Percentiles rank a stretch among this genome's conserved stretches.
These are phyloP conservation scores for Sporothrix dimorphospora DNA, from an alignment of 2,329 filamentous ascomycete genomes.

Conservation along the genomic window DNA sequence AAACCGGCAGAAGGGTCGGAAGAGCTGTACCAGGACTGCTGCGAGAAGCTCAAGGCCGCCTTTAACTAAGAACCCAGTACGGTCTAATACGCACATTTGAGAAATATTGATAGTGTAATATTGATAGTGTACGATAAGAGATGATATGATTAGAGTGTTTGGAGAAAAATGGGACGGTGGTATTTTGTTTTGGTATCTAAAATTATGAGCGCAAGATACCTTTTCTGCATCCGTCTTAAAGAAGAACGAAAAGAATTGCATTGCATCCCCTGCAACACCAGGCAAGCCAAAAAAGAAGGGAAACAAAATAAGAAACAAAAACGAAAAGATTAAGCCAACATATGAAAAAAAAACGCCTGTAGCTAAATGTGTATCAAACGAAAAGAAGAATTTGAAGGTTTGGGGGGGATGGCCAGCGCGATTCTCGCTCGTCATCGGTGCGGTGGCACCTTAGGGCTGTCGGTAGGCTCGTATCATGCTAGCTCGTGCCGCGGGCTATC, in stretches of 20 bases:
- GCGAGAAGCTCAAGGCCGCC: constrained; percentile 34
- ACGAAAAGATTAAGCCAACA: not conserved
- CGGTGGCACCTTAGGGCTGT: not conserved
- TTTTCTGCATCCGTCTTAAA: not conserved
- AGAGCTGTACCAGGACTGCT: constrained; percentile 58
- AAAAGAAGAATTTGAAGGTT: not conserved
- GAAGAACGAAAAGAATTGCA: not conserved
- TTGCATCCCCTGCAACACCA: not conserved
- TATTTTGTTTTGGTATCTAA: not conserved
- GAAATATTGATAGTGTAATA: too few relatives aligned
- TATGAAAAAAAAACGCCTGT: not conserved
- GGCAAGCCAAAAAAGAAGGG: not conserved
- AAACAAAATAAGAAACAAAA: not conserved
- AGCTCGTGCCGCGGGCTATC: constrained; percentile 5
- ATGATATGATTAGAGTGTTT: not conserved
- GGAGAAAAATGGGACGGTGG: not conserved
- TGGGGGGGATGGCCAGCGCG: too few relatives aligned
- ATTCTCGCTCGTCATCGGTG: not conserved
- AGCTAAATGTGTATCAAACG: not conserved
- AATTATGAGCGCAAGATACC: not conserved
- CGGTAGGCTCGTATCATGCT: not conserved
- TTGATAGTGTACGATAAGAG: not conserved
- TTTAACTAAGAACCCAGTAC: not conserved
- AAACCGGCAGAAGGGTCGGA: constrained; percentile 55
- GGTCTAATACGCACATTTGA: not conserved